Evolutionary conservation across 2,329 filamentous ascomycete genomes (phyloP), one percentile per base, ranked within the genome.

Genomic region (Raffaelea albimanens): DNA sequence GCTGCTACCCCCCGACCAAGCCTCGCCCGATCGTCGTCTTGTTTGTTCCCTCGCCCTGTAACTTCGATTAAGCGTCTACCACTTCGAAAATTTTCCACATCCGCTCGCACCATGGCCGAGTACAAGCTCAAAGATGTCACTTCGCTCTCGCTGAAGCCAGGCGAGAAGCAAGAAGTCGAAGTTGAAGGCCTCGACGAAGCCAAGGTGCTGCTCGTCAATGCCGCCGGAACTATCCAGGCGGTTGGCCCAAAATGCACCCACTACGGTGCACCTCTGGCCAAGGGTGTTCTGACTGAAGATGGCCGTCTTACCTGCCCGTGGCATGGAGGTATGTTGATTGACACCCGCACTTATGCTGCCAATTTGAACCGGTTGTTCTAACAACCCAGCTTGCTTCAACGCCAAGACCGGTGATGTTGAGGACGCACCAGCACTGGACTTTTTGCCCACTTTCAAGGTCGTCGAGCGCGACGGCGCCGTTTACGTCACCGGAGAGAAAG

Each of bases 231-330:
- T 56, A 70, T 91, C 16, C 83, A 90, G 61, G 93, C 90, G 25
- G 65, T 94, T 33, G 89, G 86, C 33, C 71, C 87, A 36, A 93
- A 84, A 56, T 98, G 93, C 63, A 85, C 81, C 8, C 55, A 97
- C 67, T 97, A 95, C 62, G 91, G 93, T 31, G 93, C 91, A 38
- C 93, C 93, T 14, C 68, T 98, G 54, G 80, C 82, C 46, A 88
- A 91, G 56, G 93, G 93, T 46, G 82, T 97, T 8, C 67, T 98
- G 53, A 87, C 87, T 8, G 78, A 80, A 3, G 82, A 85, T 56
- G 93, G 93, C 5, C 77, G 88, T 44, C 67, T 98, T 52, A 95
- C 87, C 7, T 98, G 93, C 63, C 89, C 91, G 3, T 97, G 93
- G 93, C 91, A 97, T 63, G 91, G 91, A 70, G 88, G 87, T 93